These are phyloP conservation scores for Jaminaea rosea DNA, from an alignment of 1,284 basidiomycete genomes.

Conservation along the genomic window DNA sequence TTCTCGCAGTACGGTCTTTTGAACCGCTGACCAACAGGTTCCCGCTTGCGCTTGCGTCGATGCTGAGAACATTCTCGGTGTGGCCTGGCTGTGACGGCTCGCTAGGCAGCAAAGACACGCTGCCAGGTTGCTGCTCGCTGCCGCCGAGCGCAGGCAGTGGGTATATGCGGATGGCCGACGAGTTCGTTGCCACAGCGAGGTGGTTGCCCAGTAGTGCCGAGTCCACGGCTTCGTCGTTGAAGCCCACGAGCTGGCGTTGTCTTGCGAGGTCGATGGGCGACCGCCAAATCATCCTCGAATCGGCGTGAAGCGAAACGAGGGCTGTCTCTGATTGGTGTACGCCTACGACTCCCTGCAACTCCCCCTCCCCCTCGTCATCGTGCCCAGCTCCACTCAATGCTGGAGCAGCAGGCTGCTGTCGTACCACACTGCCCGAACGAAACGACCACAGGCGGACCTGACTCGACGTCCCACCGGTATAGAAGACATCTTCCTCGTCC, in stretches of 20 bases:
- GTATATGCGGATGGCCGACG: conserved; percentile 81
- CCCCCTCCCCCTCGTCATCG: conserved; percentile 24
- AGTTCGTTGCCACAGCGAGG: conserved; percentile 90
- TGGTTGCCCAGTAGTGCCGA: conserved; percentile 56
- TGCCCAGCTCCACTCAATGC: conserved; percentile 1
- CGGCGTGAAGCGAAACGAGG: conserved; percentile 74
- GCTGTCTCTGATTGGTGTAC: conserved; percentile 11
- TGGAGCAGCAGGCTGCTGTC: background rate
- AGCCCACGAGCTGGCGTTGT: conserved; percentile 70
- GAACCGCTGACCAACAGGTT: conserved; percentile 75
- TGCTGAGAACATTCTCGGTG: conserved; percentile 77
- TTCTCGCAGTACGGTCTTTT: conserved; percentile 77
- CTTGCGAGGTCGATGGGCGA: conserved; percentile 55
- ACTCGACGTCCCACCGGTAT: conserved; percentile 34
- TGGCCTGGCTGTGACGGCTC: conserved; percentile 51
- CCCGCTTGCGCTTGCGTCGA: conserved; percentile 64
- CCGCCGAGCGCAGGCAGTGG: conserved; percentile 41
- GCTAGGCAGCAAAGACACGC: conserved; percentile 23
- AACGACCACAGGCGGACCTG: conserved; percentile 33
- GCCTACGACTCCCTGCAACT: conserved; percentile 32
- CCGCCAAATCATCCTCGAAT: conserved; percentile 86
- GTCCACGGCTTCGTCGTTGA: conserved; percentile 97
- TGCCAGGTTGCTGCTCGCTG: background rate
- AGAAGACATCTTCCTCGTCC: conserved; percentile 15
- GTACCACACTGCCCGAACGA: conserved; percentile 11